These are phyloP conservation scores for Pseudocercospora musae DNA, from an alignment of 2,329 filamentous ascomycete genomes.

Conservation along the genomic window DNA sequence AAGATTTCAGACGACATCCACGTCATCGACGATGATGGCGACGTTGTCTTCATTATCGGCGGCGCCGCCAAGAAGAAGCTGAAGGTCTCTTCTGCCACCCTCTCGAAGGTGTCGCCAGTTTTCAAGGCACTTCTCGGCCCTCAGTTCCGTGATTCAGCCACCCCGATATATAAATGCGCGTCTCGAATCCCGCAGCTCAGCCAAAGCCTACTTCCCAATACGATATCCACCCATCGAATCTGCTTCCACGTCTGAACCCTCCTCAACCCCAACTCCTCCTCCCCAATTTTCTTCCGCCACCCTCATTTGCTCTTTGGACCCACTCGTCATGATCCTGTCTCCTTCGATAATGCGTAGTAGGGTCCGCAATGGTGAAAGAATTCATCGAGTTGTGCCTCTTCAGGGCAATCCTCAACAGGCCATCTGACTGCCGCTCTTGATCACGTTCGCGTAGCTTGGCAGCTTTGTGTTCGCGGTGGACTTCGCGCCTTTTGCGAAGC, in stretches of 20 bases:
- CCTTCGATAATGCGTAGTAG: not conserved
- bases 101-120: not conserved
- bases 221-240: too few relatives aligned
- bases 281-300: not conserved
- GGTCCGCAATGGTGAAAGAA: constrained; percentile 8
- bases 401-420: constrained; percentile 9
- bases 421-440: constrained; percentile 9
- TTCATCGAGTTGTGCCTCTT: constrained; percentile 8
- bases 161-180: not conserved
- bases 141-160: not conserved
- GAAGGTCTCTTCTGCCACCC: not conserved
- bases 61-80: not conserved
- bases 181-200: too few relatives aligned
- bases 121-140: constrained; percentile 7
- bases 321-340: not conserved
- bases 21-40: not conserved
- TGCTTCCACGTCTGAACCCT: too few relatives aligned
- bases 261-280: not conserved
- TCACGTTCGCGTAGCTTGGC: not conserved
- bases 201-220: too few relatives aligned
- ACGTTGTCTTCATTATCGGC: not conserved
- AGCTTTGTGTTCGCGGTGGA: not conserved
- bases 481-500: not conserved
- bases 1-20: not conserved
- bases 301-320: not conserved